Conservation (phyloP, 176 grass and related monocot genomes). For the Poa annua region DNA sequence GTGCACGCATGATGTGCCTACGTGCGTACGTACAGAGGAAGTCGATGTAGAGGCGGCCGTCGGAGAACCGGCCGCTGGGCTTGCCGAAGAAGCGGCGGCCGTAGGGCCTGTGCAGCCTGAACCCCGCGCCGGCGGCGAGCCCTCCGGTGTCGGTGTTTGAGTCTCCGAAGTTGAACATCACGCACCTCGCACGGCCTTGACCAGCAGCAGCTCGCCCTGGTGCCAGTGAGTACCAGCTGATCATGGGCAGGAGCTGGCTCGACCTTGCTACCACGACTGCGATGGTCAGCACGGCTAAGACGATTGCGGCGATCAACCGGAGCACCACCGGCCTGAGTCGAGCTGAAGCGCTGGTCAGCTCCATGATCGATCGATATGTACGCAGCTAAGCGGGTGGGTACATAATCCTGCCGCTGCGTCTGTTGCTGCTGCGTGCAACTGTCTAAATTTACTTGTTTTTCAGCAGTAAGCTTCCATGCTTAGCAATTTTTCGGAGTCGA, state of each 20-base stretch:
- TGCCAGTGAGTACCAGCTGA: not conserved
- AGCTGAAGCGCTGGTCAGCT: constrained; percentile 8
- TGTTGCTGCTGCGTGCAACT: not conserved
- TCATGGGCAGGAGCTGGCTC: not conserved
- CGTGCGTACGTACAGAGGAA: constrained; percentile 52
- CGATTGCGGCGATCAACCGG: not conserved
- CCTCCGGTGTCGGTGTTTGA: constrained; percentile 72
- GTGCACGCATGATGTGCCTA: not conserved
- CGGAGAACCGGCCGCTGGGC: constrained; percentile 61
- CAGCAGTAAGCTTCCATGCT: not conserved
- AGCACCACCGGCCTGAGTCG: not conserved
- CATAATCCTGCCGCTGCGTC: too few species aligned
- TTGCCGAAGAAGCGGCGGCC: constrained; percentile 60
- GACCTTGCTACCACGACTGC: not conserved
- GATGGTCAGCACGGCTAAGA: not conserved
- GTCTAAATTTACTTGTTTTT: not conserved
- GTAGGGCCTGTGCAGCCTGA: constrained; percentile 41
- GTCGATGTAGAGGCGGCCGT: constrained; percentile 68
- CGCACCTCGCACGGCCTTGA: constrained; percentile 28
- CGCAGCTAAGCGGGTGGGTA: too few species aligned
- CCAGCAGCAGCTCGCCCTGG: not conserved
- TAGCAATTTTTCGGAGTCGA: not conserved
- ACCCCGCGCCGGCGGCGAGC: constrained; percentile 45
- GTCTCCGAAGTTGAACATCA: constrained; percentile 75
- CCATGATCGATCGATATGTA: not conserved